phyloP scores from a whole-genome alignment of 2,329 filamentous ascomycete genomes.

The Fusarium guadeloupense region DNA sequence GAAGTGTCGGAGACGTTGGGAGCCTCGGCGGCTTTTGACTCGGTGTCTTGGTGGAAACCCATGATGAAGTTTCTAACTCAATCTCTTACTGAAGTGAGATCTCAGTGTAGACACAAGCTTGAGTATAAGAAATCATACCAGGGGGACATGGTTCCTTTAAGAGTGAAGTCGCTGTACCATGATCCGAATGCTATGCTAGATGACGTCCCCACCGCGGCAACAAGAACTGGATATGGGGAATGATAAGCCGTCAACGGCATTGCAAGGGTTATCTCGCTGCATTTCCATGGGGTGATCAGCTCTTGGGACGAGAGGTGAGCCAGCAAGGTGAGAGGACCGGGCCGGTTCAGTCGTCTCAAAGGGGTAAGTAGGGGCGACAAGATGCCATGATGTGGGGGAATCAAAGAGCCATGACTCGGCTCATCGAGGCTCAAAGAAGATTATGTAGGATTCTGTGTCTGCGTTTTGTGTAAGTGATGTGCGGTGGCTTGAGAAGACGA shows the following conservation, averaged over 20 bases:
- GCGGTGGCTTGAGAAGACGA: slow-evolving; percentile 16
- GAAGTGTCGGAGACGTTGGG: slow-evolving; percentile 41
- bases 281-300: neutral
- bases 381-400: slow-evolving; percentile 37
- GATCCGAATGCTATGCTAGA: slow-evolving; percentile 15
- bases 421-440: slow-evolving; percentile 11
- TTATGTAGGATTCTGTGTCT: slow-evolving; percentile 4
- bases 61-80: slow-evolving; percentile 27
- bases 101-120: slow-evolving; percentile 30
- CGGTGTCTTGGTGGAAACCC: slow-evolving; percentile 39
- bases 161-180: slow-evolving; percentile 22
- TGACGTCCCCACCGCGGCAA: slow-evolving; percentile 32
- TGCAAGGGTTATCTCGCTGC: neutral
- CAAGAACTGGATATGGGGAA: slow-evolving; percentile 30
- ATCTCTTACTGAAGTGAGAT: neutral
- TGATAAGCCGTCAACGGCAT: slow-evolving; percentile 33
- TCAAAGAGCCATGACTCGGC: slow-evolving; percentile 39
- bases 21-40: slow-evolving; percentile 39
- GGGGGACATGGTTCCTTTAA: slow-evolving; percentile 32
- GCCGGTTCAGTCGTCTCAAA: slow-evolving; percentile 25
- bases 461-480: neutral
- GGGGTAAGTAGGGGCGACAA: slow-evolving; percentile 23
- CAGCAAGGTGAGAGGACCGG: slow-evolving; percentile 21
- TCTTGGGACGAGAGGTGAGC: neutral
- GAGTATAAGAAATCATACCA: slow-evolving; percentile 16